These are phyloP conservation scores for Diaporthe eres DNA, from an alignment of 2,329 filamentous ascomycete genomes.

Conservation along the genomic window DNA sequence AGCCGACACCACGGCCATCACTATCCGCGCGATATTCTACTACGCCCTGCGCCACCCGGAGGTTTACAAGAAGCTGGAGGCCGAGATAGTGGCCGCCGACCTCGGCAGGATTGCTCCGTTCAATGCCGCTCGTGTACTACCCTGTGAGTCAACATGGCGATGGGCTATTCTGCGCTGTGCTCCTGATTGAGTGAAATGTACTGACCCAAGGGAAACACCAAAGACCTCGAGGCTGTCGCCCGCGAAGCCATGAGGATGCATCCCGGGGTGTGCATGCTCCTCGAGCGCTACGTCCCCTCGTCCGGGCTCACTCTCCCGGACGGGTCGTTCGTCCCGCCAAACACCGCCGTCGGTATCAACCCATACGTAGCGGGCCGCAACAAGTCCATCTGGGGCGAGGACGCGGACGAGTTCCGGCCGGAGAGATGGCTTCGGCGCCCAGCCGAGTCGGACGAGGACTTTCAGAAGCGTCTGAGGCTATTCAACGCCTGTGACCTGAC, in stretches of 20 bases:
- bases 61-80: constrained; percentile 17
- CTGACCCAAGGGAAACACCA: no score
- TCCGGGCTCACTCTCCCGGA: constrained; percentile 55
- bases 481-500: constrained; percentile 25
- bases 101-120: constrained; percentile 31
- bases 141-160: constrained; percentile 43
- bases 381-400: constrained; percentile 33
- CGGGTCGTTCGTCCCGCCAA: constrained; percentile 45
- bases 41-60: neutral
- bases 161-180: no score
- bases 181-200: no score
- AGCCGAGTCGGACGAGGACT: no score
- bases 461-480: constrained; percentile 7
- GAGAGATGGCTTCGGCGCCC: constrained; percentile 28
- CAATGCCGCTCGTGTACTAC: constrained; percentile 48
- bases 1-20: neutral
- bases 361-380: constrained; percentile 28
- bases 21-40: neutral
- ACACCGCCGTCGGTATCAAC: constrained; percentile 35
- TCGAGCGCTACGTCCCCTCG: constrained; percentile 65
- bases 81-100: constrained; percentile 41
- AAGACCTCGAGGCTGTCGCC: constrained; percentile 64
- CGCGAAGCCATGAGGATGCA: constrained; percentile 66
- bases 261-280: constrained; percentile 60
- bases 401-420: constrained; percentile 35